Base-by-base conservation (phyloP, 1,284 basidiomycete genomes). In the Cryptococcus sp. region DNA sequence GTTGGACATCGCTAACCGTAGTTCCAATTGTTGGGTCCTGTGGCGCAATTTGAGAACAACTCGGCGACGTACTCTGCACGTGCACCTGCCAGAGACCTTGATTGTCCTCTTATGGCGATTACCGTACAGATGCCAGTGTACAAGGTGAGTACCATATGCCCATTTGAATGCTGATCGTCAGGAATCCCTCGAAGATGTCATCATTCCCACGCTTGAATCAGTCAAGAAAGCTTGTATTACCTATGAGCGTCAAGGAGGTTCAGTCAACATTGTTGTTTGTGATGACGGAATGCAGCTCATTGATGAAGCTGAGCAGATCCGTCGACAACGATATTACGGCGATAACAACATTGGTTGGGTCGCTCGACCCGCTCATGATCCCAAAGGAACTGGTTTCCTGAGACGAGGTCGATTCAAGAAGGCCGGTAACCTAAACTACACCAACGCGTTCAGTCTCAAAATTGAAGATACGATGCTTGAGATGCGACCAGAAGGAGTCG, bases 381-480 rank as follows among this genome's bases (percentile, higher is more conserved):
- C 72, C 15, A 83, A 83, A 66, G 88, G 87, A 0, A 92, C 84
- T 78, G 81, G 23, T 23, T 23, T 23, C 23, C 23, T 83, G 54
- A 87, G 90, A 52, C 86, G 87, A n/a, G 90, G 90, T 58, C 84
- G 88, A 34, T 92, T 91, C 81, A 91, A 92, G 81, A 92, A 92
- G 76, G 89, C 88, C 0, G 86, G 84, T 90, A 92, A 93, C 75
- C 88, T 92, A 86, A 93, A 93, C 75, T 90, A 89, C 71, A 88
- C 83, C 3, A 82, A 89, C 36, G 79, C 80, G 46, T 79, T 91
- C 5, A 88, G 86, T 14, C 76, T 90, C 42, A 82, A 83, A 58
- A 81, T 88, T 64, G 89, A 93, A 74, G 83, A 84, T 68, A 83
- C 88, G 63, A 82, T 92, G 72, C 76, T 77, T 52, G 72, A 72